Evolutionary conservation across 495 filamentous ascomycete species (phyloP).

Genomic region (Neurospora sp.): DNA sequence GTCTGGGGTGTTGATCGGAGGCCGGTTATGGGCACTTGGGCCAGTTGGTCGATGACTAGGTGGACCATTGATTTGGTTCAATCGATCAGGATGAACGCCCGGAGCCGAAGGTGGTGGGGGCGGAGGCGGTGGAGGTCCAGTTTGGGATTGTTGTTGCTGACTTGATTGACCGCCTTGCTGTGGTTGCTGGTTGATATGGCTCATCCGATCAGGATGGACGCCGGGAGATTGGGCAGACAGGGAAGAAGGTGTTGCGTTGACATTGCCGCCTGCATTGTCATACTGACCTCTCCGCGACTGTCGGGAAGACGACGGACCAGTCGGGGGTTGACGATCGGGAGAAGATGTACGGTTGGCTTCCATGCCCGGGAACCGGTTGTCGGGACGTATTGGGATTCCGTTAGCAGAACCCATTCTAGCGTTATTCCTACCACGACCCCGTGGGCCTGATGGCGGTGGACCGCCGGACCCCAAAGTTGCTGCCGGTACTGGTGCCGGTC

Average conservation of each 20-base stretch:
- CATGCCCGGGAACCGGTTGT: conserved; percentile 23
- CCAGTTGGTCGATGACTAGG: conserved; percentile 11
- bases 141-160: conserved; percentile 6
- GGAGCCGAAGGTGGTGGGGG: conserved; percentile 17
- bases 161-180: not conserved
- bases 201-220: conserved; percentile 36
- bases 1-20: conserved; percentile 24
- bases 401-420: conserved; percentile 22
- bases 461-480: conserved; percentile 6
- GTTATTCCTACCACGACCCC: conserved; percentile 40
- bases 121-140: conserved; percentile 8
- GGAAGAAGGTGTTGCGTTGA: conserved; percentile 20
- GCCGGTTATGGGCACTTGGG: conserved; percentile 15
- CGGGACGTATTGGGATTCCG: conserved; percentile 24
- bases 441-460: conserved; percentile 64
- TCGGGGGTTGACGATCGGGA: conserved; percentile 39
- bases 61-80: conserved; percentile 23
- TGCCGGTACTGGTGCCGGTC: not conserved
- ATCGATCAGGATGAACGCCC: conserved; percentile 29
- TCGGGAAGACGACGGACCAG: conserved; percentile 37
- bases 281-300: conserved; percentile 26
- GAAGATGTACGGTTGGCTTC: conserved; percentile 31
- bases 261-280: conserved; percentile 13
- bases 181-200: conserved; percentile 21
- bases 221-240: conserved; percentile 18